Base-by-base conservation (phyloP, 306 rosid genomes). In the Leucaena leucocephala region DNA sequence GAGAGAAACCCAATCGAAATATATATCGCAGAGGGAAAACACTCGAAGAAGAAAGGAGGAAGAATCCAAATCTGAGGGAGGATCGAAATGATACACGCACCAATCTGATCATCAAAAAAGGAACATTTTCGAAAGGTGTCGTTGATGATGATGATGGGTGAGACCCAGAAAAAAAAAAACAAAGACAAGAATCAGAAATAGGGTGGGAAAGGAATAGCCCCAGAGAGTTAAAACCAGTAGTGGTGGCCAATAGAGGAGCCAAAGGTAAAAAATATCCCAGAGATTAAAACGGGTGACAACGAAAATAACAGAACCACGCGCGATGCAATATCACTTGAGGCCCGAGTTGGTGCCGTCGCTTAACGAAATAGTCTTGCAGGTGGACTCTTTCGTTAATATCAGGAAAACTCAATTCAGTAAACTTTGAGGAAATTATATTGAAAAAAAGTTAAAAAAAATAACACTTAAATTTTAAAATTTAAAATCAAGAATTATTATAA, bases 241-340 rank as follows among this genome's bases (percentile, higher is more conserved):
- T 11, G 43, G 62, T 74, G 79, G 64, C 84, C 19, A 33, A 57
- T 68, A 70, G 71, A 68, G 71, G 52, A 19, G 46, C 14, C 71
- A 2, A n/a, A 66, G 17, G 12, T 27, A 17, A 7, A 17, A 40
- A 3, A 66, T 7, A 39, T 14, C 0, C 0, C 8, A 0, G 36
- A 64, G 17, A 19, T 9, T 8, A 42, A n/a, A 67, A 40, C 9
- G 72, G 17, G 10, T 22, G 43, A 42, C 79, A 79, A 86, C 85
- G 39, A 79, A 85, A 68, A 75, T 84, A 86, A 87, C 93, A 77
- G 87, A 84, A 80, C 87, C 89, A 88, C 89, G 82, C 88, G 86
- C 93, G 27, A 22, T 77, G 69, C 46, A 34, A 8, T 72, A 63
- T 69, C 27, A 27, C 7, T 17, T 14, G 17, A 19, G 68, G 16